Conservation (phyloP, 78 protist genomes). For the Dictyostelium discoideum region DNA sequence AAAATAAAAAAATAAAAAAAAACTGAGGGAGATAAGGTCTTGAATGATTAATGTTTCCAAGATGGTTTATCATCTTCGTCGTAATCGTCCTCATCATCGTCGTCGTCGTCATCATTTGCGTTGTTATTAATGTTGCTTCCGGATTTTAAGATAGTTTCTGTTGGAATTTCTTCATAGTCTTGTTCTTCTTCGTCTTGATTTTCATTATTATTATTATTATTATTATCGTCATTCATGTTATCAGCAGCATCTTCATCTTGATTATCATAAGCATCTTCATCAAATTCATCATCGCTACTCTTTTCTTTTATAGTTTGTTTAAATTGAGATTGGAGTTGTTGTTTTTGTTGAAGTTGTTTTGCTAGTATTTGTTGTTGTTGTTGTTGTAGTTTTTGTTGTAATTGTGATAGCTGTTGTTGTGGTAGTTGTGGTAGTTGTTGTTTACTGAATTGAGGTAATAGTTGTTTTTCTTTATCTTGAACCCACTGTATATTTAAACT, state of each 20-base stretch:
- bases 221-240: no score
- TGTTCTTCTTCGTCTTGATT: not conserved
- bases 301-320: not conserved
- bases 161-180: not conserved
- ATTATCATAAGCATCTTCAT: not conserved
- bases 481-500: slow-evolving; percentile 52
- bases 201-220: not conserved
- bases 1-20: not conserved
- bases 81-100: slow-evolving; percentile 19
- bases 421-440: not conserved
- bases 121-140: not conserved
- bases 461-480: slow-evolving; percentile 1
- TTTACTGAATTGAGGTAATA: not conserved
- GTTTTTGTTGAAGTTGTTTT: not conserved
- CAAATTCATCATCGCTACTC: not conserved
- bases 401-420: not conserved
- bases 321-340: not conserved
- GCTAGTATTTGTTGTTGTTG: not conserved
- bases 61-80: slow-evolving; percentile 20
- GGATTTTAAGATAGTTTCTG: not conserved
- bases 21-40: no score
- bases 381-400: not conserved
- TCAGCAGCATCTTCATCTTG: slow-evolving; percentile 6
- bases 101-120: slow-evolving; percentile 1
- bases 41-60: slow-evolving; percentile 49